Percentiles rank a stretch among this genome's conserved stretches.
Conservation (phyloP, 2,329 filamentous ascomycete genomes). For the Ophiostoma quercus region DNA sequence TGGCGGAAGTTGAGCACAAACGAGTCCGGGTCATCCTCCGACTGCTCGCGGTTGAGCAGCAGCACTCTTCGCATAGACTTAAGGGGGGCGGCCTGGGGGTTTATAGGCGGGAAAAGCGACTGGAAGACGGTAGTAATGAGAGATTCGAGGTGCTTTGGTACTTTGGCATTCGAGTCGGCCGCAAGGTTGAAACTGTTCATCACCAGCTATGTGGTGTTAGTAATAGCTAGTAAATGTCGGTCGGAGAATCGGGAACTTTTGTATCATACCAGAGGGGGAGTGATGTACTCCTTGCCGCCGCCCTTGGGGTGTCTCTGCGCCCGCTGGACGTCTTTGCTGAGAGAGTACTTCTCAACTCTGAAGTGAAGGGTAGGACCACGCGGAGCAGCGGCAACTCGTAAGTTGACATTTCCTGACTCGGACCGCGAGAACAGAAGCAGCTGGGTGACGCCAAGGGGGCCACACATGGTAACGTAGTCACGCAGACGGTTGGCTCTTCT, state of each 20-base stretch:
- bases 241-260: background rate
- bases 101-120: slow-evolving; percentile 91
- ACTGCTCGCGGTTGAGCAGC: slow-evolving; percentile 74
- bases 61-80: slow-evolving; percentile 90
- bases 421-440: slow-evolving; percentile 90
- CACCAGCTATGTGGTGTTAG: slow-evolving; percentile 58
- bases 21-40: slow-evolving; percentile 54
- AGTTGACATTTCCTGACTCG: slow-evolving; percentile 82
- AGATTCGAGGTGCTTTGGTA: slow-evolving; percentile 91
- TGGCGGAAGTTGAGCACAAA: slow-evolving; percentile 87
- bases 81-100: slow-evolving; percentile 81
- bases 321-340: slow-evolving; percentile 83
- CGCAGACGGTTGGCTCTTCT: slow-evolving; percentile 79
- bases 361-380: slow-evolving; percentile 92
- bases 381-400: slow-evolving; percentile 81
- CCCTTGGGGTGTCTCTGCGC: slow-evolving; percentile 77
- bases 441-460: slow-evolving; percentile 87
- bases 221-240: background rate
- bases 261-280: slow-evolving; percentile 64
- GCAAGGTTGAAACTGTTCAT: slow-evolving; percentile 93
- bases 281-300: slow-evolving; percentile 78
- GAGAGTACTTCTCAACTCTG: slow-evolving; percentile 86
- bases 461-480: slow-evolving; percentile 94
- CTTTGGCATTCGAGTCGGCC: slow-evolving; percentile 56
- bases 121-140: slow-evolving; percentile 93